Evolutionary conservation across 2,329 filamentous ascomycete genomes (phyloP), one percentile per base, ranked within the genome.

Genomic region (Venturia effusa): DNA sequence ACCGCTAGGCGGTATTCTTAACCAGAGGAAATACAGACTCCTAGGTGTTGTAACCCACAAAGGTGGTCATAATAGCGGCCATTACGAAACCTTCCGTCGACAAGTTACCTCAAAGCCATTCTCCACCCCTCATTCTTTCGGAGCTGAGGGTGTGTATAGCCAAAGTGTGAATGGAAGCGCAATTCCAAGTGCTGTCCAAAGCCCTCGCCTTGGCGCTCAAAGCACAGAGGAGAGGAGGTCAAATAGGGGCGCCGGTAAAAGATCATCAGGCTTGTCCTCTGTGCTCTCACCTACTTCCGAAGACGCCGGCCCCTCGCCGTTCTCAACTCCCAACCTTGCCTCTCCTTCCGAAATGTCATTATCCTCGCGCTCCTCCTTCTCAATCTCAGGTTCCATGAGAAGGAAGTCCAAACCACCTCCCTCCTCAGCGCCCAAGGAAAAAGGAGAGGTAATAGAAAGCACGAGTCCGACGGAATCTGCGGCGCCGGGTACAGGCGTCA

Each of bases 81-180:
- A 99, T 73, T 99, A 99, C 77, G 94, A 99, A 74, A 93, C 92
- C 0, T 97, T 97, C 74, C 84, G 94, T 40, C 84, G 94, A 43
- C 94, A 97, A 74, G 88, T 90, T 65, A 77, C 90, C 10, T 85
- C 87, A 61, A 79, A 88, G 3, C 92, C 92, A 0, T 97, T 87
- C 72, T 89, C 90, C 1, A 97, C 93, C 8, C 86, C 89, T 0
- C 87, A 89, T 68, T 86, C 86, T 0, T 93, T 96, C 74, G 88
- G 89, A 66, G 82, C 83, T 6, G 89, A 89, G 43, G 87, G 86
- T 7, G 84, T 88, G 40, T 93, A 90, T 71, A 55, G 45, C 27
- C 45, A 39, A 17, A 60, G 59, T 15, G 1, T 57, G 2, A 62
- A 41, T 19, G 61, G 61, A 24, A 63, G 61, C 24, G 41, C 61